Evolutionary conservation across 2,329 filamentous ascomycete species (phyloP), one percentile per base, ranked within the genome.

Genomic region (Tympanopsis confertula): DNA sequence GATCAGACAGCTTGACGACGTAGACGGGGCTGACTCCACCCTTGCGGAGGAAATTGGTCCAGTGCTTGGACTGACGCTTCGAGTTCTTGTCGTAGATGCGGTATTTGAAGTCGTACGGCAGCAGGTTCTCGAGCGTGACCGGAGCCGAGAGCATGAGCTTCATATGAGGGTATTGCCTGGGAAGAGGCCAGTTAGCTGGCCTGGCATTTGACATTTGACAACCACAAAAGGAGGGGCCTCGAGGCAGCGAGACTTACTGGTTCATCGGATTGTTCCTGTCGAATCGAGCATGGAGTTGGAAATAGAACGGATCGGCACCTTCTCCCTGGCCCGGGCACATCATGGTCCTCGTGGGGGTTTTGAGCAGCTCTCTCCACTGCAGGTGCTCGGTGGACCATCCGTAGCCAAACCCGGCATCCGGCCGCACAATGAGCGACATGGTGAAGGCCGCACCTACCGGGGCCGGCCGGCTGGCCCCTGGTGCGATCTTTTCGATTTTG

Each of bases 71-170:
- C 22, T n/a, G 22, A 7, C 7, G 22, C 67, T 89, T 91, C 0
- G 88, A 95, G 56, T 94, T 93, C 64, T 93, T 95, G 65, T 98
- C 91, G 53, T 96, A 98, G 39, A 98, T 96, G 39, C 89, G 79
- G 57, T 98, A 98, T 59, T 98, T 96, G 75, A 98, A 98, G 59
- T 98, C 91, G 53, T 91, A 96, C 0, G 91, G 91, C 26, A 98
- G 63, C 32, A 98, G 65, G 47, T 98, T 98, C 57, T 98, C 89
- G 4, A 98, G 71, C 36, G 94, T 89, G 13, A 98, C 77, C 0
- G 93, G 91, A 1, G 91, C 89, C 17, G 86, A 94, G 3, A 98
- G 72, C 47, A 87, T 85, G 45, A 98, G 71, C 41, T 78, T 80
- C 91, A 98, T 96, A 56, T 91, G 91, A 0, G 91, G 91, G 53